Percentiles rank a stretch among this genome's conserved stretches.
These are phyloP conservation scores for Pleurotus eryngii DNA, from an alignment of 768 basidiomycete species.

Conservation along the genomic window DNA sequence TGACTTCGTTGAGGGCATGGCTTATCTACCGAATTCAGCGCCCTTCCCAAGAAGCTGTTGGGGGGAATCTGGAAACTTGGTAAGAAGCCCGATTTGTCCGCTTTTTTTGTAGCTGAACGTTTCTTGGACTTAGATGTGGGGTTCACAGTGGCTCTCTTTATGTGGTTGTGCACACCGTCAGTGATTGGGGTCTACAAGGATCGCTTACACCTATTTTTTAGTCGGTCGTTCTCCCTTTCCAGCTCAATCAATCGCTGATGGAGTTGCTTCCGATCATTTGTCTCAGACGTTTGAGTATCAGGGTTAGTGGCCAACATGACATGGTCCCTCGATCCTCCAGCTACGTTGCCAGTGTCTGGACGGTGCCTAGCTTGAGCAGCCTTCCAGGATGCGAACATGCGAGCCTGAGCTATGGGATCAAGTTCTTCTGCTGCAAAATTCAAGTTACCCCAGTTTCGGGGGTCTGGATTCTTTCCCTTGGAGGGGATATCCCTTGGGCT, in stretches of 20 bases:
- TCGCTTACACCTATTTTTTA: neutral
- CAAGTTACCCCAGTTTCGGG: constrained; percentile 19
- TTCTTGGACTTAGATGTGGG: neutral
- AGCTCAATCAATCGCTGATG: neutral
- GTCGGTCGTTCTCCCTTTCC: neutral
- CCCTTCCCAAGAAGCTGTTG: constrained; percentile 1
- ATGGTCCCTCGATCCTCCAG: neutral
- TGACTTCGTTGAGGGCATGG: neutral
- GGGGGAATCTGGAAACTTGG: neutral
- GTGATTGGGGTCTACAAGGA: neutral
- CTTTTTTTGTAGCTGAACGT: neutral
- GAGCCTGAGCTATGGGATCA: constrained; percentile 12
- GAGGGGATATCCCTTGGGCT: constrained; percentile 32
- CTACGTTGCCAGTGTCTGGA: neutral
- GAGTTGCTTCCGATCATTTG: neutral
- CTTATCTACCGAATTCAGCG: neutral
- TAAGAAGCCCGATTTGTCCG: neutral
- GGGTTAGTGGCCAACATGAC: neutral
- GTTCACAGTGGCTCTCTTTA: neutral
- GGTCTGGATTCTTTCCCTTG: constrained; percentile 20
- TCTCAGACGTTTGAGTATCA: neutral
- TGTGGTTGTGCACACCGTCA: neutral
- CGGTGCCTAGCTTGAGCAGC: neutral
- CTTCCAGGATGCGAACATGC: constrained; percentile 1
- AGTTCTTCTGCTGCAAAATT: constrained; percentile 12